Conservation (phyloP, 768 basidiomycete species). For the Rhodotorula taiwanensis region DNA sequence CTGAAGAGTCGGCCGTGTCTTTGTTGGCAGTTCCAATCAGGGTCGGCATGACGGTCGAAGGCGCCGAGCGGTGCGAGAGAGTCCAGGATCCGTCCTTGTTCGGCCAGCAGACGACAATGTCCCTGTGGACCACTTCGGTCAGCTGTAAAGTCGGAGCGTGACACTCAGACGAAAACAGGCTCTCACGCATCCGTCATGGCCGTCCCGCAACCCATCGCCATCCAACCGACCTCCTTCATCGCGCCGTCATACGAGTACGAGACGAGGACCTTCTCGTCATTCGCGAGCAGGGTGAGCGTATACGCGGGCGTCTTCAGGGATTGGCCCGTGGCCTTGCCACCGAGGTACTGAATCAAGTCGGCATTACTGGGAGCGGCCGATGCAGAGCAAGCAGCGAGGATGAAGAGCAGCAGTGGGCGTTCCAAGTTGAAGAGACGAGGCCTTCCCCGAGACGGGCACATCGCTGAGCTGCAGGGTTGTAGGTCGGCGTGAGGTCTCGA, state of each 20-base stretch:
- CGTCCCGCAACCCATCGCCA: constrained; percentile 2
- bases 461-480: not conserved
- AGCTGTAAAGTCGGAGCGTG: too few relatives aligned
- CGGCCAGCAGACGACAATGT: constrained; percentile 26
- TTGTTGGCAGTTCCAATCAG: not conserved
- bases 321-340: constrained; percentile 17
- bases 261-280: constrained; percentile 12
- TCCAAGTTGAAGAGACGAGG: not conserved
- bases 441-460: constrained; percentile 6
- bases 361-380: not conserved
- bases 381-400: not conserved
- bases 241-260: not conserved
- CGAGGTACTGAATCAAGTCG: constrained; percentile 19
- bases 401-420: not conserved
- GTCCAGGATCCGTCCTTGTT: constrained; percentile 23
- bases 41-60: constrained; percentile 11
- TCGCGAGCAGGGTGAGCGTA: constrained; percentile 16
- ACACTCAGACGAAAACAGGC: not conserved
- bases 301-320: constrained; percentile 18
- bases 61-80: constrained; percentile 24
- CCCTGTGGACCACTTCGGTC: constrained; percentile 9
- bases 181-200: constrained; percentile 22
- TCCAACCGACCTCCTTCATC: constrained; percentile 14
- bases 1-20: constrained; percentile 1
- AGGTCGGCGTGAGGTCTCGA: too few relatives aligned